Conservation (phyloP, 768 basidiomycete species). For the Amanita exitialis region DNA sequence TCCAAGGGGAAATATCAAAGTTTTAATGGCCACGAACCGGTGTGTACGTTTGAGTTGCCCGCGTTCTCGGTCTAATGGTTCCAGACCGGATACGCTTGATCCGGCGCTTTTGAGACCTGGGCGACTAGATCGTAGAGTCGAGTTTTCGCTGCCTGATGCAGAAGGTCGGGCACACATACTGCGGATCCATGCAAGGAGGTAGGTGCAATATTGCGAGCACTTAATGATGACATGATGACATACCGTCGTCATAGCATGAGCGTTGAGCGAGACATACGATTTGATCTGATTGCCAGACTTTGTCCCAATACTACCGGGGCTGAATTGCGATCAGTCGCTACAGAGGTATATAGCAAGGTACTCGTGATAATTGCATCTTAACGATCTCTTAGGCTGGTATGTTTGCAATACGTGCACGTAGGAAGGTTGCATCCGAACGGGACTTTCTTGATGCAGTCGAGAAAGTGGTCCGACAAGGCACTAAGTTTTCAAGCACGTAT, state of each 20-base stretch:
- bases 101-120: conserved; percentile 94
- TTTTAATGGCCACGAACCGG: conserved; percentile 99
- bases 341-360: conserved; percentile 51
- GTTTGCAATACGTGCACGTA: conserved; percentile 95
- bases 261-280: conserved; percentile 93
- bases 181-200: conserved; percentile 94
- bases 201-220: background rate
- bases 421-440: conserved; percentile 95
- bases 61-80: conserved; percentile 2
- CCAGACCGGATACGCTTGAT: conserved; percentile 93
- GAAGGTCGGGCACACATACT: conserved; percentile 97
- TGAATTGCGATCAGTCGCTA: conserved; percentile 94
- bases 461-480: conserved; percentile 96
- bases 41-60: conserved; percentile 20
- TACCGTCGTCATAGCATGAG: conserved; percentile 62
- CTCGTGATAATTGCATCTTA: conserved; percentile 2
- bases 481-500: conserved; percentile 96
- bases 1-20: conserved; percentile 98
- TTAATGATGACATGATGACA: conserved; percentile 8
- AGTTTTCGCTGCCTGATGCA: conserved; percentile 90
- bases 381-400: conserved; percentile 77
- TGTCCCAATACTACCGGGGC: conserved; percentile 99
- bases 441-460: conserved; percentile 98
- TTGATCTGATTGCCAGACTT: conserved; percentile 91
- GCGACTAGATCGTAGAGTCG: conserved; percentile 92